These are phyloP conservation scores for Gnomoniopsis sp. DNA, from an alignment of 2,329 filamentous ascomycete species.

Conservation along the genomic window DNA sequence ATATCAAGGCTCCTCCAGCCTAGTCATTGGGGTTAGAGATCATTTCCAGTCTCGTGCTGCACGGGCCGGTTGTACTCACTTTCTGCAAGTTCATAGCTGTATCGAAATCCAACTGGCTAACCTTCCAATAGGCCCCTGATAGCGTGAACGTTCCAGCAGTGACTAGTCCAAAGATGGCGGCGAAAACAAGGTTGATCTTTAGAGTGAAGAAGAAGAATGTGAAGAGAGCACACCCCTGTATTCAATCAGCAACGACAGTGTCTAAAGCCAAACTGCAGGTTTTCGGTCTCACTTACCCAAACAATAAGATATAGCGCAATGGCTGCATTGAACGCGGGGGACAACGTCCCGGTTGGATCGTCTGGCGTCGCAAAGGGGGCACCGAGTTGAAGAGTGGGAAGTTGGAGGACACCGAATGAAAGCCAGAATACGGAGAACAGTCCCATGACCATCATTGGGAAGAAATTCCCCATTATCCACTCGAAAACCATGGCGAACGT, in stretches of 20 bases:
- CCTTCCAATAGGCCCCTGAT: constrained; percentile 46
- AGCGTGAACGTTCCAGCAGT: constrained; percentile 42
- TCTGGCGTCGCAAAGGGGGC: constrained; percentile 38
- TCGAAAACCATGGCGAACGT: constrained; percentile 46
- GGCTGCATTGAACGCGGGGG: constrained; percentile 44
- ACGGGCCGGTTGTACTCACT: constrained; percentile 27
- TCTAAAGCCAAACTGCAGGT: not conserved
- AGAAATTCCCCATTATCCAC: constrained; percentile 51
- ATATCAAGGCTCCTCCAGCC: constrained; percentile 37
- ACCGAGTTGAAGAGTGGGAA: constrained; percentile 45
- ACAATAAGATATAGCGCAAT: constrained; percentile 48
- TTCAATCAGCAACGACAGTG: not conserved
- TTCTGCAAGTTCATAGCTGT: constrained; percentile 41
- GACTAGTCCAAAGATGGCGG: constrained; percentile 45
- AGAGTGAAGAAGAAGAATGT: constrained; percentile 50
- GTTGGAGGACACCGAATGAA: constrained; percentile 47
- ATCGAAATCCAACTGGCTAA: constrained; percentile 39
- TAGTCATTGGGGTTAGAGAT: constrained; percentile 14
- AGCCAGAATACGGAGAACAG: constrained; percentile 46
- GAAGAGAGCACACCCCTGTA: constrained; percentile 42
- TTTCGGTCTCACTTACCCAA: constrained; percentile 30
- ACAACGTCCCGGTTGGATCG: constrained; percentile 39
- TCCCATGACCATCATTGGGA: constrained; percentile 50
- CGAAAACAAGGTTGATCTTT: constrained; percentile 48
- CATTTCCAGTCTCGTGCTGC: not conserved